Evolutionary conservation across 768 basidiomycete genomes (phyloP).

Genomic region (Leccinellum luteum): DNA sequence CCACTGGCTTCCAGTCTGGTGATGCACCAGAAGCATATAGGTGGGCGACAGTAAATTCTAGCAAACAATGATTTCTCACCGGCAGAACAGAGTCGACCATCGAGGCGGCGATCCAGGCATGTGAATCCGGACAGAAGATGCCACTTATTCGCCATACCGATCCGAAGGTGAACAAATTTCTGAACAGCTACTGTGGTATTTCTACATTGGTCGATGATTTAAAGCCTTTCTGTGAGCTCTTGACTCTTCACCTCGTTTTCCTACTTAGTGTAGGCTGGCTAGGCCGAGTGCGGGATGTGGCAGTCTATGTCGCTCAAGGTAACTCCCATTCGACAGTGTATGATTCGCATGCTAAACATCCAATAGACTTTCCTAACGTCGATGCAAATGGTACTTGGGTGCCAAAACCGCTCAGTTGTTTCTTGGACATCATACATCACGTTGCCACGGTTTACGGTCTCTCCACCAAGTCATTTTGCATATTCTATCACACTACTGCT

Average conservation of each 20-base stretch:
- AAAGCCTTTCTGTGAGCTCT: conserved; percentile 46
- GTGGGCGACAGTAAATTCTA: conserved; percentile 22
- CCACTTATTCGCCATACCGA: conserved; percentile 45
- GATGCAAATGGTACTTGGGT: conserved; percentile 48
- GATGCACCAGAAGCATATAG: conserved; percentile 38
- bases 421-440: conserved; percentile 62
- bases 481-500: conserved; percentile 71
- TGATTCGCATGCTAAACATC: background rate
- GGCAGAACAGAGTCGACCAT: background rate
- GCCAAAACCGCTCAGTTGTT: conserved; percentile 55
- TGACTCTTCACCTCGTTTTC: background rate
- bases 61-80: background rate
- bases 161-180: conserved; percentile 55
- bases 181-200: conserved; percentile 74
- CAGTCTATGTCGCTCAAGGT: conserved; percentile 62
- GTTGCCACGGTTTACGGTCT: conserved; percentile 71
- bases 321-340: background rate
- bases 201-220: conserved; percentile 59
- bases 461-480: conserved; percentile 63
- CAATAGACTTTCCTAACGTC: conserved; percentile 51
- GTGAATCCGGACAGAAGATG: background rate
- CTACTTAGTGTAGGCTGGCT: background rate
- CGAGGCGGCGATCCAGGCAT: background rate
- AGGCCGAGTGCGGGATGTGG: conserved; percentile 57
- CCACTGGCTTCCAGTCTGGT: conserved; percentile 20